phyloP scores from a whole-genome alignment of 345 rosid species.

The Zanthoxylum bungeanum region DNA sequence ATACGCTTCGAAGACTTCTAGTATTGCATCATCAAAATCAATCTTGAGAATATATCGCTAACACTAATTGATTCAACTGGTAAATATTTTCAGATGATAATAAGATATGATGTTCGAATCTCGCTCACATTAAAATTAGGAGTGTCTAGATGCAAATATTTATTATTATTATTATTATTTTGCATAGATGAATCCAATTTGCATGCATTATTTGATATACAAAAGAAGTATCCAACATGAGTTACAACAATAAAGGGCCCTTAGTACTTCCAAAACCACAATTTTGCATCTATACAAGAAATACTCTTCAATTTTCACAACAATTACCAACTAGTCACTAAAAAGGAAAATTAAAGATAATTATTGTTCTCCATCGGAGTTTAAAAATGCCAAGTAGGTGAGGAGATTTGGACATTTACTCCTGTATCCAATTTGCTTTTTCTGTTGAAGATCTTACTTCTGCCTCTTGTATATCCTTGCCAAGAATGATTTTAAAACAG shows the following conservation, averaged over 20 bases:
- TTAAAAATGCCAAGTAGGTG: not conserved
- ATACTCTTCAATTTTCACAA: not conserved
- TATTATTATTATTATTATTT: too few relatives aligned
- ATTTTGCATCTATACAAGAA: not conserved
- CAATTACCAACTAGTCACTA: not conserved
- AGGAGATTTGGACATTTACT: not conserved
- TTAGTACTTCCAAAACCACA: not conserved
- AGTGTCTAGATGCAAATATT: too few relatives aligned
- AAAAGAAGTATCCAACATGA: not conserved
- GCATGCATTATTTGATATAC: not conserved
- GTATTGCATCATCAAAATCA: too few relatives aligned
- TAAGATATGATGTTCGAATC: not conserved
- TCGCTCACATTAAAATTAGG: not conserved
- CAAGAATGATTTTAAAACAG: slow-evolving; percentile 39
- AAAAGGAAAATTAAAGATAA: not conserved
- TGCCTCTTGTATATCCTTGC: slow-evolving; percentile 48
- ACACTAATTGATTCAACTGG: too few relatives aligned
- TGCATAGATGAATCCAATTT: not conserved
- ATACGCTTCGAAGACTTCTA: too few relatives aligned
- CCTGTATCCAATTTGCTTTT: not conserved
- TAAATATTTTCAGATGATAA: not conserved
- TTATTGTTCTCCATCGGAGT: not conserved
- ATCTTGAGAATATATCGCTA: too few relatives aligned
- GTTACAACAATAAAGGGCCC: not conserved
- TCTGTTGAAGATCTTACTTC: slow-evolving; percentile 15